A percentile compares a stretch with the other conserved stretches of the same genome.
Evolutionary conservation across 2,329 filamentous ascomycete species (phyloP).

Genomic region (Cladophialophora bantiana): DNA sequence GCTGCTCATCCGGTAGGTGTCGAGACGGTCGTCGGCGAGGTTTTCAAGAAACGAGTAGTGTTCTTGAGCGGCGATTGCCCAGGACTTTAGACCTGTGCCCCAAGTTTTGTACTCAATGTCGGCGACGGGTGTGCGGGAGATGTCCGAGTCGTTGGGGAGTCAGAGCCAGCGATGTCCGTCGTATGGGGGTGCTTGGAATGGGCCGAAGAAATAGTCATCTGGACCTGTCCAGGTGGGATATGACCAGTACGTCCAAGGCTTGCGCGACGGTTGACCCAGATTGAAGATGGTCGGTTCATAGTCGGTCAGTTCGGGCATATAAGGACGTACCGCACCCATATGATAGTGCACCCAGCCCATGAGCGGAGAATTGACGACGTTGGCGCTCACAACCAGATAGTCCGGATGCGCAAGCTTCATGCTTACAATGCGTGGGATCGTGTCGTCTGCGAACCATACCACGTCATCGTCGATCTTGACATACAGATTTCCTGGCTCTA

Average conservation of each 20-base stretch:
- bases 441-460: conserved; percentile 52
- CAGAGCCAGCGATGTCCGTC: conserved; percentile 59
- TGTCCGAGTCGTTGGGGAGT: conserved; percentile 51
- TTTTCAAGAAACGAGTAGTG: conserved; percentile 59
- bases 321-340: conserved; percentile 60
- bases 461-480: conserved; percentile 57
- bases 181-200: conserved; percentile 47
- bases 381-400: conserved; percentile 61
- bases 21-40: conserved; percentile 53
- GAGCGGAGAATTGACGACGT: conserved; percentile 64
- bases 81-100: conserved; percentile 34
- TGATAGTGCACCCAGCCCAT: conserved; percentile 63
- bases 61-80: conserved; percentile 50
- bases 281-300: conserved; percentile 21
- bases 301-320: conserved; percentile 56
- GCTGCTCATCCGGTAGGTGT: conserved; percentile 52
- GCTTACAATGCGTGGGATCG: conserved; percentile 62
- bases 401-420: conserved; percentile 61
- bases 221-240: conserved; percentile 48
- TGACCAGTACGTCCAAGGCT: conserved; percentile 46
- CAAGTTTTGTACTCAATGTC: conserved; percentile 56
- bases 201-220: conserved; percentile 42
- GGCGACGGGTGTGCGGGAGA: conserved; percentile 56
- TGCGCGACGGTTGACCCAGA: conserved; percentile 21
- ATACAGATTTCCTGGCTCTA: conserved; percentile 49